phyloP scores from a whole-genome alignment of 2,329 filamentous ascomycete genomes.

The Penicillium concentricum region DNA sequence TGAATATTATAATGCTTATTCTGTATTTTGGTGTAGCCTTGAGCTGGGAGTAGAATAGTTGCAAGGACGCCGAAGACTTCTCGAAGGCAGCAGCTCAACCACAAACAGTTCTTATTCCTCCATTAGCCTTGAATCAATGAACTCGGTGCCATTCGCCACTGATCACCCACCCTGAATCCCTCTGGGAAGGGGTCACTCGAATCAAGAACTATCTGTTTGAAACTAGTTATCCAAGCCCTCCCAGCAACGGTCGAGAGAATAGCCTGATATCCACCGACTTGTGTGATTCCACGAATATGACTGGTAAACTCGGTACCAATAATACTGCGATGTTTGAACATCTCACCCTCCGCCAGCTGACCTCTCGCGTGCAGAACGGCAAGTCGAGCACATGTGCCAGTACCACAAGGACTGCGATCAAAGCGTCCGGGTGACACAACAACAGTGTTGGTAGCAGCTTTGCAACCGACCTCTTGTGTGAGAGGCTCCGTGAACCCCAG shows the following conservation, averaged over 20 bases:
- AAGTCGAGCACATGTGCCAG: conserved; percentile 46
- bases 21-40: not conserved
- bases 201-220: conserved; percentile 47
- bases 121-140: not conserved
- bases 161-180: conserved; percentile 42
- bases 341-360: conserved; percentile 37
- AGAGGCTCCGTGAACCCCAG: conserved; percentile 42
- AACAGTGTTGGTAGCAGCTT: conserved; percentile 41
- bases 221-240: conserved; percentile 48
- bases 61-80: not conserved
- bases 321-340: conserved; percentile 43
- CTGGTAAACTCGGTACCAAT: conserved; percentile 46
- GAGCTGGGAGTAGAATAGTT: too few relatives aligned
- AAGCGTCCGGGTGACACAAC: conserved; percentile 49
- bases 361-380: conserved; percentile 47
- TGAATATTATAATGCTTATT: not conserved
- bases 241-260: conserved; percentile 46
- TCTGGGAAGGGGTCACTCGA: conserved; percentile 46
- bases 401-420: conserved; percentile 50
- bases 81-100: not conserved
- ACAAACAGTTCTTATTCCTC: not conserved
- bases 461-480: conserved; percentile 18
- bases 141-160: conserved; percentile 19
- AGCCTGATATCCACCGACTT: conserved; percentile 42
- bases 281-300: conserved; percentile 39